Conservation (phyloP, 257 asterid species). For the Solanum virginianum region DNA sequence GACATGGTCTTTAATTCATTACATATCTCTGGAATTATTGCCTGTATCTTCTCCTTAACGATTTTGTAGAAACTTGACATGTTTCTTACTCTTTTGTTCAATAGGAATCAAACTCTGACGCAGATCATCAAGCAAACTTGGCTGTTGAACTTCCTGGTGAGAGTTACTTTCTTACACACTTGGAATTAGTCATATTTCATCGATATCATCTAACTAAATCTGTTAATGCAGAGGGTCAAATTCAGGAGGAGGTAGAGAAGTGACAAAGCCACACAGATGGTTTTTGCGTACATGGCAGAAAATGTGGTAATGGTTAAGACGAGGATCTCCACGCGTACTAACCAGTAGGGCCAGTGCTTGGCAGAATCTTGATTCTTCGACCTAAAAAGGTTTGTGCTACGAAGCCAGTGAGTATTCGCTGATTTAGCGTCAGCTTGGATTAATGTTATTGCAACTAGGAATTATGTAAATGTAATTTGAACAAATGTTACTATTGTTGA, state of each 20-base stretch:
- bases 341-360: not conserved
- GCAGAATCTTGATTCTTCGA: not conserved
- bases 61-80: not conserved
- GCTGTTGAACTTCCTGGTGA: conserved; percentile 81
- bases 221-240: conserved; percentile 49
- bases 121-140: conserved; percentile 89
- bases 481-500: not conserved
- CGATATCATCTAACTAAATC: not conserved
- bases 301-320: not conserved
- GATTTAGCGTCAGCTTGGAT: not conserved
- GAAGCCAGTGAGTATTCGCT: not conserved
- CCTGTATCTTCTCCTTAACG: not conserved
- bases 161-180: not conserved
- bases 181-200: not conserved
- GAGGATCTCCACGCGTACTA: not conserved
- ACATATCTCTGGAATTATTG: not conserved
- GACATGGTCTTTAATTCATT: not conserved
- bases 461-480: not conserved
- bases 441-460: not conserved
- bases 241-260: conserved; percentile 58
- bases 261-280: conserved; percentile 4
- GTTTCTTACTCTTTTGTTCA: not conserved
- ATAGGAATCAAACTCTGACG: conserved; percentile 85
- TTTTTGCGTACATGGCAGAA: not conserved
- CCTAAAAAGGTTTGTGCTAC: not conserved